Evolutionary conservation across 73 alveolate species (phyloP), one percentile per base, ranked within the genome.

Genomic region (Durusdinium trenchii): DNA sequence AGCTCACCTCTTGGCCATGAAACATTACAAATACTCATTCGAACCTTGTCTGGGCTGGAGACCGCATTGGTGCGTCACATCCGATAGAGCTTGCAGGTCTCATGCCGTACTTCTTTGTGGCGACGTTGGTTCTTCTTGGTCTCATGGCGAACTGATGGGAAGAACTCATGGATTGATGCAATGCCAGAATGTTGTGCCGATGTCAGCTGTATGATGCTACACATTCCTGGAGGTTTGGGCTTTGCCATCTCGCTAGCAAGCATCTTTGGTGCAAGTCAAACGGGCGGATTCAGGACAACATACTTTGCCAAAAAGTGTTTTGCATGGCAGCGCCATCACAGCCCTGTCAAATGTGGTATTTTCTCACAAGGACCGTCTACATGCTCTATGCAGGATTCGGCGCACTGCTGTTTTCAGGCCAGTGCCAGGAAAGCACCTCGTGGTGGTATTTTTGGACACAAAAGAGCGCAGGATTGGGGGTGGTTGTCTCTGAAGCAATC

Each of bases 231-330:
- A 89, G 96, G 96, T 46, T 10, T 89, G 51, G 78, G 96, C 69
- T 62, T 89, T 23, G 96, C 78, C 32, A n/a, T 89, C 48, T 16
- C 67, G 71, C 10, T 89, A 36, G 96, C 96, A n/a, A 47, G 84
- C 48, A 89, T 89, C 75, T 89, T 46, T 40, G 96, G 96, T 73
- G 96, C 96, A 50, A 89, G 96, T 51, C 96, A 89, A 69, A 89
- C 69, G 35, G 96, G 96, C 42, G 86, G 86, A 67, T 89, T 62
- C 96, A 45, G 81, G 96, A 78, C 85, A 14, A 26, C 46, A 32
- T 1, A 10, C 76, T 28, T 46, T 6, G 40, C 9, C 46, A 71
- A 3, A 45, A 35, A 45, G 26, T 36, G 28, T 69, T 35, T 28
- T 32, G 82, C 3, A 35, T 1, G 30, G 30, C 45, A 1, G 82